Evolutionary conservation across 2,329 filamentous ascomycete genomes (phyloP), one percentile per base, ranked within the genome.

Genomic region (Trichoderma lentiforme): DNA sequence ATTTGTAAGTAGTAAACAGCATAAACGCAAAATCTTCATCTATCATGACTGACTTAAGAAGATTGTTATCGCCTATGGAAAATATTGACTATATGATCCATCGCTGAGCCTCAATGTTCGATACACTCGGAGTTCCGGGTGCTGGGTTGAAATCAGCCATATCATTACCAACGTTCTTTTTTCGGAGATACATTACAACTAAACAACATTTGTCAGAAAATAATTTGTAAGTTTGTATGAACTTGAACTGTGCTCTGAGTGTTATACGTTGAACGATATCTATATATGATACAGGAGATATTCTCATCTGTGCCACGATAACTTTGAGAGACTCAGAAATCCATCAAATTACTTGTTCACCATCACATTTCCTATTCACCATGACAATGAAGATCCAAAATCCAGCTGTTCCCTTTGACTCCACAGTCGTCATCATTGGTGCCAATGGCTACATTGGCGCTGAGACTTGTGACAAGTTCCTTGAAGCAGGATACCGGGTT

Each of bases 11-110:
- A 8, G 6, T 5, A 5, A 4, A 4, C 36, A 0, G 7, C 15
- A 43, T n/a, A n/a, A n/a, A 43, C 1, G 3, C 15, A 7, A n/a
- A 43, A n/a, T 43, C 0, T n/a, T 1, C 39, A 43, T n/a, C 4
- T 7, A 4, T n/a, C 18, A 4, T 4, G 39, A 7, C 39, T 4
- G 36, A 21, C 21, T 0, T 43, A 4, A 0, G n/a, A 2, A 43
- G n/a, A 18, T 4, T 4, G 18, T 8, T 1, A n/a, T 43, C 1
- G n/a, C 9, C 6, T 43, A 1, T 1, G 9, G 3, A 43, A n/a
- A 43, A 9, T 18, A 43, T n/a, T 15, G 39, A 43, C 39, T n/a
- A 43, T n/a, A 43, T 43, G 39, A 1, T n/a, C 39, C 39, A 43
- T 15, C 1, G 15, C n/a, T n/a, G 39, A n/a, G 39, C 7, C 39